Evolutionary conservation across 75 land plant species (phyloP), one percentile per base, ranked within the genome.

Genomic region (Pinus albicaulis): DNA sequence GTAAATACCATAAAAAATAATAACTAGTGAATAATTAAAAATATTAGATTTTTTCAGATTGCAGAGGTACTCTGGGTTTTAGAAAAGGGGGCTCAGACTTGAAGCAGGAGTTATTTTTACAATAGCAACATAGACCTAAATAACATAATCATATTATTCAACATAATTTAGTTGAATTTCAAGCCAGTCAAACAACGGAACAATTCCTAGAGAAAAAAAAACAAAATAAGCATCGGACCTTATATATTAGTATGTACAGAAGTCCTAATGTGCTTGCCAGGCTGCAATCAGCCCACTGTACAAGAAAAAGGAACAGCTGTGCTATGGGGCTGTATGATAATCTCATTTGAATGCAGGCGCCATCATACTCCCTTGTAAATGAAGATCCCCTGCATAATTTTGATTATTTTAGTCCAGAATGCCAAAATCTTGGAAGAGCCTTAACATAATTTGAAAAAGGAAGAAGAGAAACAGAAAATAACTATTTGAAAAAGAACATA

Each of bases 201-300:
- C 22, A 31, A 20, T 57, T 38, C 55, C 53, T 36, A 78, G 24
- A 74, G 57, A 28, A 74, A 22, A 25, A 26, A 60, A 57, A 74
- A 22, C n/a, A 26, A 60, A 60, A 13, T 17, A 25, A 36, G 16
- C 53, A 36, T 72, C 55, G 38, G 17, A 90, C 95, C 96, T 87
- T 93, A 79, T 87, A 89, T 1, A 94, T 76, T 56, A 92, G 85
- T 25, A 94, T 74, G 26, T 92, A 89, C 59, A 94, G 84, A 60
- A 94, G 89, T 53, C 95, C 98, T 28, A 92, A 78, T 75, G 79
- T 89, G 73, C 85, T 89, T 3, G 92, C 80, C 14, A 94, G 77
- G 38, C 76, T 88, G 66, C 78, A 92, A 63, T 94, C 91, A 84
- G 94, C 76, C 95, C 92, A 94, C 59, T 88, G 86, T 36, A 92